Conservation (phyloP, 1,284 basidiomycete species). For the Marasmius oreades region DNA sequence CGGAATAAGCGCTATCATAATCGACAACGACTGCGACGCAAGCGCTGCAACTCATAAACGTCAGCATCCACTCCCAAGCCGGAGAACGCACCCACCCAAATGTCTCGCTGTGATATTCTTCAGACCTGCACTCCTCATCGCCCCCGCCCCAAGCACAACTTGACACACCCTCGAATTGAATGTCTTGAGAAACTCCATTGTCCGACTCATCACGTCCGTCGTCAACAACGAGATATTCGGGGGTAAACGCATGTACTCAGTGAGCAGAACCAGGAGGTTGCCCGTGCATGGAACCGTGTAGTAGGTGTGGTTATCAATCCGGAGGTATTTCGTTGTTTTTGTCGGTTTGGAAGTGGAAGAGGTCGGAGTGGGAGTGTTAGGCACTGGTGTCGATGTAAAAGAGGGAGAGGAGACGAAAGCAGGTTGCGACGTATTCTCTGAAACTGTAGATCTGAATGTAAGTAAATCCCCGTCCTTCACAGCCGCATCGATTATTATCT, state of each 20-base stretch:
- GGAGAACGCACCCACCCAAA: conserved; percentile 56
- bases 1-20: conserved; percentile 94
- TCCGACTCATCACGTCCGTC: conserved; percentile 90
- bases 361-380: conserved; percentile 9
- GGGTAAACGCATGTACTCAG: conserved; percentile 88
- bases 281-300: conserved; percentile 87
- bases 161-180: conserved; percentile 99
- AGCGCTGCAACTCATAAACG: conserved; percentile 53
- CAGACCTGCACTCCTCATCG: conserved; percentile 95
- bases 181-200: conserved; percentile 94
- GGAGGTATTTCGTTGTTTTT: conserved; percentile 64
- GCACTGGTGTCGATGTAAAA: conserved; percentile 22
- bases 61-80: conserved; percentile 9
- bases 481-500: conserved; percentile 78
- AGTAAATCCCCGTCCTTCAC: conserved; percentile 78
- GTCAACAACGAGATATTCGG: conserved; percentile 87
- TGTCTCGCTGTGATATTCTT: conserved; percentile 99
- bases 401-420: conserved; percentile 14
- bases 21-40: conserved; percentile 92
- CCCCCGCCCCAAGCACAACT: conserved; percentile 95
- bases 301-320: conserved; percentile 81
- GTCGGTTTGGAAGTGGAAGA: conserved; percentile 22
- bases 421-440: conserved; percentile 21
- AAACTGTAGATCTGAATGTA: conserved; percentile 19
- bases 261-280: conserved; percentile 70